Evolutionary conservation across 2,329 filamentous ascomycete genomes (phyloP), one percentile per base, ranked within the genome.

Genomic region (Monosporascus sp.): DNA sequence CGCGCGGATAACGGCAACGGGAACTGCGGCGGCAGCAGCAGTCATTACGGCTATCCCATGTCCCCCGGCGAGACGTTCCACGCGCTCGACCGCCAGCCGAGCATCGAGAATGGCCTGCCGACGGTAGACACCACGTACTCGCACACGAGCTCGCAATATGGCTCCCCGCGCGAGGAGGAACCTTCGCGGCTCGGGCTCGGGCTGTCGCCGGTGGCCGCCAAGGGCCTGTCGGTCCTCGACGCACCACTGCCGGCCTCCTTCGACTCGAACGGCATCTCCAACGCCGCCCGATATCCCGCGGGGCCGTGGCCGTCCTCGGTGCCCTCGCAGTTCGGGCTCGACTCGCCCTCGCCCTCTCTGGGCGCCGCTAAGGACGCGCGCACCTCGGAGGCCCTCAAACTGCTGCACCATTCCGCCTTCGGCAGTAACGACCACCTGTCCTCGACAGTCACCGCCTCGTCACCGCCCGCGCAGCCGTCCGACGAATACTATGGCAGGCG

Each of bases 221-320:
- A 83, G 61, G 82, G 81, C 3, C 70, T 96, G n/a, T 94, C 89
- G n/a, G 89, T 95, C 15, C 81, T 97, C 57, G 93, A 97, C 73
- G 94, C 91, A 2, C 91, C 90, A 17, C 81, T 97, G 8, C 94
- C 94, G 1, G 90, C 92, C 8, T 97, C 93, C 0, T 97, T 97
- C 69, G 94, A 97, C 71, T 96, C 91, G 63, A 94, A 97, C 65
- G 93, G 92, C 49, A 89, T 97, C 50, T 97, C 92, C 11, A 89
- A 93, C 68, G 91, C 90, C 57, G 92, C 93, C 18, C 85, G 90
- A 55, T 91, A 92, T 68, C 77, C 77, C 18, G 75, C 72, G 35
- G 94, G 89, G 0, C 90, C 92, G 0, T 91, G 95, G 71, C 92
- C 93, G 7, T 90, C 92, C 0, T 97, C 93, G 0, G 89, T 97